phyloP scores from a whole-genome alignment of 345 rosid genomes.

The Salix udensis region DNA sequence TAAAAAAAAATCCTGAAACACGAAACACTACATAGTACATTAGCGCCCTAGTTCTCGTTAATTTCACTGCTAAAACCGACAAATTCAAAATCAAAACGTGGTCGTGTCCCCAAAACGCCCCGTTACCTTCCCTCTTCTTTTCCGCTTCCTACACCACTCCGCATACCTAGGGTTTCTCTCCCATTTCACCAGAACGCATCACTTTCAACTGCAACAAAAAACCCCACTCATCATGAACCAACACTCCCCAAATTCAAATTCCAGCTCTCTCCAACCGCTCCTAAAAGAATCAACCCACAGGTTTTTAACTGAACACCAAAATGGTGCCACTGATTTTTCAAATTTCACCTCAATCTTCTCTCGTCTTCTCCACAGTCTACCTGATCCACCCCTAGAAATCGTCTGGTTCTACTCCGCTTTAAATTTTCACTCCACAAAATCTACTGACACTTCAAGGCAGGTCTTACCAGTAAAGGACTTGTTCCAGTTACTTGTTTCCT shows the following conservation, averaged over 20 bases:
- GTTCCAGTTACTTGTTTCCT: constrained; percentile 57
- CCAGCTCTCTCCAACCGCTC: constrained; percentile 37
- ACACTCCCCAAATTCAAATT: constrained; percentile 12
- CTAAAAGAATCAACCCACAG: constrained; percentile 61
- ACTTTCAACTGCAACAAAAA: neutral
- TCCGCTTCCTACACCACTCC: neutral
- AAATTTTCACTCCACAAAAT: constrained; percentile 40
- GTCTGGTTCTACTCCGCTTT: constrained; percentile 71
- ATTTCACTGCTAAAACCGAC: neutral
- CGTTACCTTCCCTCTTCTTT: neutral
- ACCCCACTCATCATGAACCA: constrained; percentile 29
- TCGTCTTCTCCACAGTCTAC: constrained; percentile 44
- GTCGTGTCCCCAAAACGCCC: constrained; percentile 25
- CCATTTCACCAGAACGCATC: neutral
- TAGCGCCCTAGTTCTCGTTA: neutral
- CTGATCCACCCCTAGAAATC: constrained; percentile 61
- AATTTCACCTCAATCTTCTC: constrained; percentile 57
- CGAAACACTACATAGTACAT: too few relatives aligned
- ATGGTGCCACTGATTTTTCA: constrained; percentile 56
- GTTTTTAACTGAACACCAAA: constrained; percentile 40
- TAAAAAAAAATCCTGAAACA: too few relatives aligned
- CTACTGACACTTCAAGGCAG: constrained; percentile 21
- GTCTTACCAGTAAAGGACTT: constrained; percentile 34
- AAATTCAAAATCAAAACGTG: constrained; percentile 38
- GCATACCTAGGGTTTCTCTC: constrained; percentile 33